Percentiles rank a stretch among this genome's conserved stretches.
These are phyloP conservation scores for Picea abies DNA, from an alignment of 83 land plant genomes.

Conservation along the genomic window DNA sequence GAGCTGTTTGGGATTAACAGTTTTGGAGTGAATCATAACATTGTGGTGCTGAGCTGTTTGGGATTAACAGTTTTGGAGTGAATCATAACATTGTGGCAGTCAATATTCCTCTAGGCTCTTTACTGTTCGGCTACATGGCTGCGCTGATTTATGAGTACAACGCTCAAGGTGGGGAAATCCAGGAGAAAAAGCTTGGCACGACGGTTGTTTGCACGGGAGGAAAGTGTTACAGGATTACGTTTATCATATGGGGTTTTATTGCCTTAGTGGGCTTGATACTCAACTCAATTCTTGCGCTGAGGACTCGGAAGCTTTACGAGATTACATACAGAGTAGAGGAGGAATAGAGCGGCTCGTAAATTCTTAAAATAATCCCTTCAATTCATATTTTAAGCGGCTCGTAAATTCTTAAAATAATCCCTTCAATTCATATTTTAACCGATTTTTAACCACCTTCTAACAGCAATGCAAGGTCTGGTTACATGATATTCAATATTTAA, in stretches of 20 bases:
- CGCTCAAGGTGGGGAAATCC: neutral
- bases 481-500: too few relatives aligned
- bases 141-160: conserved; percentile 40
- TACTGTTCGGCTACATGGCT: conserved; percentile 52
- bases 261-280: conserved; percentile 30
- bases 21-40: conserved; percentile 67
- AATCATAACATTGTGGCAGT: conserved; percentile 63
- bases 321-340: too few relatives aligned
- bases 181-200: neutral
- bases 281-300: too few relatives aligned
- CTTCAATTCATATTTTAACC: too few relatives aligned
- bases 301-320: too few relatives aligned
- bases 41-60: conserved; percentile 63
- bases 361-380: too few relatives aligned
- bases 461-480: too few relatives aligned
- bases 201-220: conserved; percentile 37
- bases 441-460: too few relatives aligned
- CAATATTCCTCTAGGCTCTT: conserved; percentile 70
- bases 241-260: conserved; percentile 49
- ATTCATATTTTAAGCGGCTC: too few relatives aligned
- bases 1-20: conserved; percentile 62
- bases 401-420: too few relatives aligned
- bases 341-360: too few relatives aligned
- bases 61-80: conserved; percentile 52
- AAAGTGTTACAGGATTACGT: conserved; percentile 37